Evolutionary conservation across 352 stramenopile species (phyloP).

Genomic region (Globisporangium canariense): DNA sequence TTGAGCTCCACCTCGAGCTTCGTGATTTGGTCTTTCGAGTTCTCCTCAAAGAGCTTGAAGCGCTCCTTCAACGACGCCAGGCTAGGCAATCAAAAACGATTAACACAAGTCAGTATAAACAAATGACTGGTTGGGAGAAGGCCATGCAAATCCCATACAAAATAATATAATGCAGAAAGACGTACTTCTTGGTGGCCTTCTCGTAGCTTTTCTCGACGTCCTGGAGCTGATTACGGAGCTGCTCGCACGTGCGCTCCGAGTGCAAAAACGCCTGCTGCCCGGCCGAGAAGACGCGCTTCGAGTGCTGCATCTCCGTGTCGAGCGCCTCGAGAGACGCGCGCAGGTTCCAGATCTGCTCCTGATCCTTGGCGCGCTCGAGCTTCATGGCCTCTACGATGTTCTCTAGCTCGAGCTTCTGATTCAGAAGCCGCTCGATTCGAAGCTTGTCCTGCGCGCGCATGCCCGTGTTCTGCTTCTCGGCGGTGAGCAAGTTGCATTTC

Average conservation of each 20-base stretch:
- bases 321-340: constrained; percentile 59
- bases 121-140: not conserved
- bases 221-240: constrained; percentile 59
- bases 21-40: constrained; percentile 71
- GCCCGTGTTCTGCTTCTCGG: constrained; percentile 71
- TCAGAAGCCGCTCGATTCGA: constrained; percentile 69
- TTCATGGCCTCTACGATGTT: constrained; percentile 54
- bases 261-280: constrained; percentile 76
- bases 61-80: constrained; percentile 59
- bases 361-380: constrained; percentile 49
- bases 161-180: not conserved
- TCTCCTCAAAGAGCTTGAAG: constrained; percentile 77
- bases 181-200: constrained; percentile 69
- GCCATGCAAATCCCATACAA: not conserved
- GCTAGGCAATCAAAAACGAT: constrained; percentile 23
- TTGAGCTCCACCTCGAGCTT: constrained; percentile 83
- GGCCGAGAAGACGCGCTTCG: constrained; percentile 73
- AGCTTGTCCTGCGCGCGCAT: constrained; percentile 81
- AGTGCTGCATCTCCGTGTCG: constrained; percentile 76
- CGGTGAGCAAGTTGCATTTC: constrained; percentile 58
- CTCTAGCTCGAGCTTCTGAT: constrained; percentile 79
- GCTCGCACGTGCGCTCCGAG: constrained; percentile 63
- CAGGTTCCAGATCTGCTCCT: constrained; percentile 72
- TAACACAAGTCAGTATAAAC: not conserved
- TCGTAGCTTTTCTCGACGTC: constrained; percentile 78